Evolutionary conservation across 1,284 basidiomycete genomes (phyloP).

Genomic region (Ceratobasidium sp.): DNA sequence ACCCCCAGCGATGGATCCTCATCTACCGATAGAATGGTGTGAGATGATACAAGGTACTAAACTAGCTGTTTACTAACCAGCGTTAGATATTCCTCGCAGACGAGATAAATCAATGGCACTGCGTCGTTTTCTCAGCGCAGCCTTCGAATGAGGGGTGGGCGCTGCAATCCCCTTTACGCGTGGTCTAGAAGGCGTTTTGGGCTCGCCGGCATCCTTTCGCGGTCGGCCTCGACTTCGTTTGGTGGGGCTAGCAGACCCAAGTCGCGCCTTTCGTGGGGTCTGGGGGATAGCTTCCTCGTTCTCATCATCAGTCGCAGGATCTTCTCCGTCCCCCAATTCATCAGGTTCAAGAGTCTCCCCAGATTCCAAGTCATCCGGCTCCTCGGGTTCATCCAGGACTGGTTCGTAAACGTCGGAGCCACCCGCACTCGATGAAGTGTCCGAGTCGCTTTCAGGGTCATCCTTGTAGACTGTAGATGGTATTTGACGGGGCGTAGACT

Average conservation of each 20-base stretch:
- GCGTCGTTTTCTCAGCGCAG: conserved; percentile 53
- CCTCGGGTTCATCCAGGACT: conserved; percentile 23
- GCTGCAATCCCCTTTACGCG: conserved; percentile 48
- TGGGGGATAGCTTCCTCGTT: conserved; percentile 14
- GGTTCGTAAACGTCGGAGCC: conserved; percentile 17
- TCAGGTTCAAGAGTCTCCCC: conserved; percentile 1
- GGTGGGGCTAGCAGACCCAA: conserved; percentile 13
- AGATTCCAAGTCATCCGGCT: background rate
- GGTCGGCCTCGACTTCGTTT: conserved; percentile 19
- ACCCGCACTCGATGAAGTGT: conserved; percentile 8
- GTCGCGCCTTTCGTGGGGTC: conserved; percentile 16
- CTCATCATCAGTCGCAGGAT: conserved; percentile 19
- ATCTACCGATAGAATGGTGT: conserved; percentile 44
- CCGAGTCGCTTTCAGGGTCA: conserved; percentile 16
- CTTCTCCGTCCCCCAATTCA: conserved; percentile 14
- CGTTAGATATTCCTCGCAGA: conserved; percentile 5
- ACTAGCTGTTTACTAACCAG: conserved; percentile 13
- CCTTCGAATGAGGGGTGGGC: conserved; percentile 72
- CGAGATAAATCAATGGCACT: conserved; percentile 45
- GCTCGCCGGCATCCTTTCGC: conserved; percentile 4
- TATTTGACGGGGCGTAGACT: conserved; percentile 5
- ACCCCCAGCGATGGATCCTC: conserved; percentile 59
- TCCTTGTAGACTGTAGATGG: conserved; percentile 9
- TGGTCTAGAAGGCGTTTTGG: conserved; percentile 38
- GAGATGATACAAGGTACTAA: background rate